A percentile compares a stretch with the other conserved stretches of the same genome.
Evolutionary conservation across 2,329 filamentous ascomycete species (phyloP).

Genomic region (Paecilomyces sp.): DNA sequence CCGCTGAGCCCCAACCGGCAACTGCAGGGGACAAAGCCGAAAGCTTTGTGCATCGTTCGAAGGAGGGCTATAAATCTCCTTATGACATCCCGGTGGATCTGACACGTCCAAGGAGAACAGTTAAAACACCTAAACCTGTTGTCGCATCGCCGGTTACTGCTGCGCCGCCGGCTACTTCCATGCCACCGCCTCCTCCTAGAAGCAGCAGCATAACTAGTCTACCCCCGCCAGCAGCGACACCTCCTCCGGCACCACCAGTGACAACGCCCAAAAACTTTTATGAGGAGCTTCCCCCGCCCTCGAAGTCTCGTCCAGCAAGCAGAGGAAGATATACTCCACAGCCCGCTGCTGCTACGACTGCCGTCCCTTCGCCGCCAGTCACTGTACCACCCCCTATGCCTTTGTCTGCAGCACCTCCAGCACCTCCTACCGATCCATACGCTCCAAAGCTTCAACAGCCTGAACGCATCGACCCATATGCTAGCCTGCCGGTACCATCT

Average conservation of each 20-base stretch:
- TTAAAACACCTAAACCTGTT: constrained; percentile 51
- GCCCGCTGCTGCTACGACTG: constrained; percentile 13
- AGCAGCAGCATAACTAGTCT: constrained; percentile 52
- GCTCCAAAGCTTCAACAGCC: constrained; percentile 23
- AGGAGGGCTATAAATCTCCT: constrained; percentile 86
- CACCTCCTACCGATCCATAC: constrained; percentile 4
- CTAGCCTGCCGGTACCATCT: constrained; percentile 19
- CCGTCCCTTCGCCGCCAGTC: constrained; percentile 1
- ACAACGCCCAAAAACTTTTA: constrained; percentile 55
- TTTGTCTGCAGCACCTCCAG: constrained; percentile 17
- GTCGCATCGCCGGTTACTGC: constrained; percentile 33
- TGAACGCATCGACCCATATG: constrained; percentile 25
- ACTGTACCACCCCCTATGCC: constrained; percentile 18
- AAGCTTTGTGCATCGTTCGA: constrained; percentile 85
- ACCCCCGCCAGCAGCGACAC: constrained; percentile 17
- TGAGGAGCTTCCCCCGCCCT: constrained; percentile 63
- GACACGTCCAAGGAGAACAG: constrained; percentile 54
- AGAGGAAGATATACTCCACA: constrained; percentile 35
- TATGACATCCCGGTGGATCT: constrained; percentile 94
- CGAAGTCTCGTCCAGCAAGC: constrained; percentile 53
- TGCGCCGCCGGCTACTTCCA: constrained; percentile 34
- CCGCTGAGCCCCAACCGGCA: constrained; percentile 17
- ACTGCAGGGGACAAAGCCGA: constrained; percentile 50
- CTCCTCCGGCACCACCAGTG: constrained; percentile 10
- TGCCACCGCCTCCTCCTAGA: constrained; percentile 51